Conservation (phyloP, 805 yeast species). For the Schwanniomyces vanrijiae region DNA sequence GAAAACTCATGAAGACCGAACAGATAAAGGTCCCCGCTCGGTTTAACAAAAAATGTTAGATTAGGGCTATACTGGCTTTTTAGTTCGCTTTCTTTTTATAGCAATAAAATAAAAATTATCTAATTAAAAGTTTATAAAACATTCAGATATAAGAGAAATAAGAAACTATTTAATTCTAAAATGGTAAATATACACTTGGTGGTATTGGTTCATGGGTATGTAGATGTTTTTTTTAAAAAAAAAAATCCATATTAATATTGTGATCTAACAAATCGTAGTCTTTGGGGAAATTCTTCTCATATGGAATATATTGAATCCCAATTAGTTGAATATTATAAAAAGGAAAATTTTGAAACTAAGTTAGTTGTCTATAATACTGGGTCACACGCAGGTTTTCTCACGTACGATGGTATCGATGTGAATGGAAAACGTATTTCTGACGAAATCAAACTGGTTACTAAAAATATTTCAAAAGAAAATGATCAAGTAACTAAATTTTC, state of each 20-base stretch:
- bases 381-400: slow-evolving; percentile 69
- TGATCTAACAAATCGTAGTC: slow-evolving; percentile 14
- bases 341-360: slow-evolving; percentile 10
- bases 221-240: slow-evolving; percentile 10
- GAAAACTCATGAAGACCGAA: too few species aligned
- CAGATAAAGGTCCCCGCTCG: too few species aligned
- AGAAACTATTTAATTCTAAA: background rate
- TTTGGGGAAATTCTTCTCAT: slow-evolving; percentile 79
- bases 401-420: slow-evolving; percentile 85
- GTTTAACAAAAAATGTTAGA: too few species aligned
- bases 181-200: slow-evolving; percentile 55
- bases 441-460: slow-evolving; percentile 48
- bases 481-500: slow-evolving; percentile 36
- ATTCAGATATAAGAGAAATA: too few species aligned
- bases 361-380: slow-evolving; percentile 50
- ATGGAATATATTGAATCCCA: slow-evolving; percentile 59
- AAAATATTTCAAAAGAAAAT: slow-evolving; percentile 6
- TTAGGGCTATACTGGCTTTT: too few species aligned
- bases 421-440: slow-evolving; percentile 75
- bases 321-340: slow-evolving; percentile 27
- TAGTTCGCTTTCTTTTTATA: background rate
- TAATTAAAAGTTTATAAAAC: background rate
- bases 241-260: background rate
- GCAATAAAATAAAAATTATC: background rate
- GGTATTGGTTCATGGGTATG: slow-evolving; percentile 73